These are phyloP conservation scores for Mycena epipterygia DNA, from an alignment of 768 basidiomycete species.

Conservation along the genomic window DNA sequence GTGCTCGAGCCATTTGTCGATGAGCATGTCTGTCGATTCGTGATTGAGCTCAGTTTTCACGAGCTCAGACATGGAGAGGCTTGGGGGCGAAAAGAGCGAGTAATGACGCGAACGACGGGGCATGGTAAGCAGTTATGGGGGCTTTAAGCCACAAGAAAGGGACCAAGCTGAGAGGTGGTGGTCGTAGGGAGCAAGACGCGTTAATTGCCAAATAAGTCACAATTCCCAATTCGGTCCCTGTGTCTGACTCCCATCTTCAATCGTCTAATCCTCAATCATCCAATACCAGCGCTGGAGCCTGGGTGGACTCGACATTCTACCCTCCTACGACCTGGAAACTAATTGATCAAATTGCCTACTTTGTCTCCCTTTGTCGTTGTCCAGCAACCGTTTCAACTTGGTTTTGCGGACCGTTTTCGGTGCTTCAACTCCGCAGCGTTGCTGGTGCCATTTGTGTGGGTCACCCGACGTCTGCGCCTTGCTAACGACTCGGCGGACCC, in stretches of 20 bases:
- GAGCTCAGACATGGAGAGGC: slow-evolving; percentile 82
- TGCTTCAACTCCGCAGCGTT: not conserved
- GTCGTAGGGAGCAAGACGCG: slow-evolving; percentile 2
- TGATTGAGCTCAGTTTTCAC: slow-evolving; percentile 84
- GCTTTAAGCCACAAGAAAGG: no score
- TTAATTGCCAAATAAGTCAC: slow-evolving; percentile 2
- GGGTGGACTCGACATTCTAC: not conserved
- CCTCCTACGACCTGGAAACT: no score
- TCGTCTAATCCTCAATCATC: not conserved
- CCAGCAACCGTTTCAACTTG: not conserved
- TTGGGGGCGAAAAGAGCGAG: slow-evolving; percentile 75
- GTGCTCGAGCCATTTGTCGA: slow-evolving; percentile 89
- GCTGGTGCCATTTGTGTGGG: not conserved
- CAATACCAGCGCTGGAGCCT: not conserved
- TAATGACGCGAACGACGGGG: slow-evolving; percentile 63
- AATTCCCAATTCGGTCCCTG: slow-evolving; percentile 9
- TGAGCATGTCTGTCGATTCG: slow-evolving; percentile 82
- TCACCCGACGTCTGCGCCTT: slow-evolving; percentile 15
- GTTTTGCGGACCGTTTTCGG: not conserved
- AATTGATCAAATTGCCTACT: no score
- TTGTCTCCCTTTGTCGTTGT: no score
- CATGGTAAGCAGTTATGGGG: slow-evolving; percentile 44
- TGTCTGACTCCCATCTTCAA: not conserved
- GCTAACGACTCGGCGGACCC: not conserved
- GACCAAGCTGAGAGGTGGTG: not conserved